Conservation (phyloP, 305 asterid genomes). For the Fraxinus platypoda region DNA sequence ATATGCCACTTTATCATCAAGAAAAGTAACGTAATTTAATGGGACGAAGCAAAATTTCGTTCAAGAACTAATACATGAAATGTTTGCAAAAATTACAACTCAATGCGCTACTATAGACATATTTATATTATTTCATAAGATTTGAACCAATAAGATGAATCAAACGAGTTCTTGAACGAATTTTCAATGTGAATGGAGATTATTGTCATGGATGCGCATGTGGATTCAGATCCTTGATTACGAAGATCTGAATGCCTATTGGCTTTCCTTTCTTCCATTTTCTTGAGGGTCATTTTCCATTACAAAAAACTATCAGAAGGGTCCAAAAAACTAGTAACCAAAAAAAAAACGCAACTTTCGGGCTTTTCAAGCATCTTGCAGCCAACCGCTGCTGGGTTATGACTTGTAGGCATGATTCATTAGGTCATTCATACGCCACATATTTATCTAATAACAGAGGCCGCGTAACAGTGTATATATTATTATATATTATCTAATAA, state of each 20-base stretch:
- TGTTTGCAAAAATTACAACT: background rate
- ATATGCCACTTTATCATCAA: background rate
- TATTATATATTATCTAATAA: background rate
- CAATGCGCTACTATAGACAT: background rate
- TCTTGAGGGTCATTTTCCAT: background rate
- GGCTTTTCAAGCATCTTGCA: slow-evolving; percentile 22
- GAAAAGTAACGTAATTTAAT: background rate
- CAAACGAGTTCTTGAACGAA: background rate
- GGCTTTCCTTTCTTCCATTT: background rate
- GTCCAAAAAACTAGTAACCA: background rate
- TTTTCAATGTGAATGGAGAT: background rate
- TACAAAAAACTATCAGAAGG: background rate
- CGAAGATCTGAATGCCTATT: background rate
- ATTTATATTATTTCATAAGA: background rate
- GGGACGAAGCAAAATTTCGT: background rate
- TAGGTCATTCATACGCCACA: background rate
- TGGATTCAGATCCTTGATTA: background rate
- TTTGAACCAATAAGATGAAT: background rate
- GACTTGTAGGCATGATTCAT: background rate
- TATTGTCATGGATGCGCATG: background rate
- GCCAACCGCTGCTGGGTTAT: background rate
- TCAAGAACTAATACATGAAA: background rate
- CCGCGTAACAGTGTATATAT: background rate
- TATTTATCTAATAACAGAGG: background rate
- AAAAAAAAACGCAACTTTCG: slow-evolving; percentile 10